These are phyloP conservation scores for Massarina eburnea DNA, from an alignment of 2,329 filamentous ascomycete species.

Conservation along the genomic window DNA sequence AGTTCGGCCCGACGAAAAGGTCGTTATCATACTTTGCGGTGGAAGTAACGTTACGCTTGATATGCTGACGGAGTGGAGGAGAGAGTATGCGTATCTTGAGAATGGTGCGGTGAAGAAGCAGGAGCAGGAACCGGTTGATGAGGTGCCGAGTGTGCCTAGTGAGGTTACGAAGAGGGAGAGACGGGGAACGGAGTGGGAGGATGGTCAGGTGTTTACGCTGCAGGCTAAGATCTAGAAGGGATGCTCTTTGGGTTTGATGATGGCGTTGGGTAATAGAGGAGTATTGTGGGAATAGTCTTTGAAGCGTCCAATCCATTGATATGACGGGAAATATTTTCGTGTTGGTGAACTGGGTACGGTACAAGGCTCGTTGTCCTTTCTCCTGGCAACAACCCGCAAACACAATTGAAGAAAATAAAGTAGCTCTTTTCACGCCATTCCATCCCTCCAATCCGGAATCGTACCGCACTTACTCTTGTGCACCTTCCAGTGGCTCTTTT, in stretches of 20 bases:
- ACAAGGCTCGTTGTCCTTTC: too few relatives aligned
- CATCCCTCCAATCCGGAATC: too few relatives aligned
- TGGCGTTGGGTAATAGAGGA: too few relatives aligned
- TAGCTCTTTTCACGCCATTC: too few relatives aligned
- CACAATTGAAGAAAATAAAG: too few relatives aligned
- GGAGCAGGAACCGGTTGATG: not conserved
- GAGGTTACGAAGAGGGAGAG: not conserved
- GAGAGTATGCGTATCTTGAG: constrained; percentile 37
- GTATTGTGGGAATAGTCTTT: too few relatives aligned
- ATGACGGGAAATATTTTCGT: too few relatives aligned
- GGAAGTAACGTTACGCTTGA: constrained; percentile 55
- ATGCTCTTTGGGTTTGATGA: not conserved
- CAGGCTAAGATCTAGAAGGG: not conserved
- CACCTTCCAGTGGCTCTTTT: constrained; percentile 34
- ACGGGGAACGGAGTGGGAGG: not conserved
- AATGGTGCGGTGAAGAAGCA: constrained; percentile 1
- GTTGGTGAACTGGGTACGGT: too few relatives aligned
- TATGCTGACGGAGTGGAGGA: constrained; percentile 53
- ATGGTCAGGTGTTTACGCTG: not conserved
- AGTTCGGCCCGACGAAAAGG: constrained; percentile 66
- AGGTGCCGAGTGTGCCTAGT: constrained; percentile 9
- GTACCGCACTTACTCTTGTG: constrained; percentile 37
- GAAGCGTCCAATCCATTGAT: too few relatives aligned
- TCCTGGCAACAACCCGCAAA: too few relatives aligned
- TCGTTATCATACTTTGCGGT: constrained; percentile 86